A percentile compares a stretch with the other conserved stretches of the same genome.
phyloP scores from a whole-genome alignment of 495 filamentous ascomycete species.

The Lophiostoma macrostomum region DNA sequence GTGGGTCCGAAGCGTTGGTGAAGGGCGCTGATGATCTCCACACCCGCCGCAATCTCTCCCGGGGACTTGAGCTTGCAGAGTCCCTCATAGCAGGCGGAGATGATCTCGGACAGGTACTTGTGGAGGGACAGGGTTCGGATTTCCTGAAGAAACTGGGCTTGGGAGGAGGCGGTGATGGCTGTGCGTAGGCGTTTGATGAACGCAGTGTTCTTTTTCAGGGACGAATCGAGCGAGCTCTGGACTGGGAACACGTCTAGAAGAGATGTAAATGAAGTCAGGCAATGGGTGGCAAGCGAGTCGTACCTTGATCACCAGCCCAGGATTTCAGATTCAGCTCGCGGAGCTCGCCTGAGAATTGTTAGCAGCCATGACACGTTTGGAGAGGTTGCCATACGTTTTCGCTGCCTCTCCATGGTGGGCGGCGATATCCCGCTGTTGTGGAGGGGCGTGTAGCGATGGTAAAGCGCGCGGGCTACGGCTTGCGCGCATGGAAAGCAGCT shows the following conservation, averaged over 20 bases:
- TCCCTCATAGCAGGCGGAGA: constrained; percentile 96
- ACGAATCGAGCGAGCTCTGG: constrained; percentile 82
- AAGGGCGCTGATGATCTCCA: constrained; percentile 89
- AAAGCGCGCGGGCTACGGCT: constrained; percentile 18
- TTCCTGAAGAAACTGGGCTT: constrained; percentile 83
- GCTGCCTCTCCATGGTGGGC: constrained; percentile 70
- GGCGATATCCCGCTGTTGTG: constrained; percentile 22
- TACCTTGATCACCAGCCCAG: constrained; percentile 88
- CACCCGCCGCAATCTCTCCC: constrained; percentile 83
- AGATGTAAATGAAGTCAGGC: constrained; percentile 30
- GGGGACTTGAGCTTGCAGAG: constrained; percentile 86
- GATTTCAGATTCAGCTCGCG: constrained; percentile 79
- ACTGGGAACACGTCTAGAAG: constrained; percentile 73
- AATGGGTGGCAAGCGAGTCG: neutral
- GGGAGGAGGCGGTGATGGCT: constrained; percentile 72
- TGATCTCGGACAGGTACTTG: constrained; percentile 97
- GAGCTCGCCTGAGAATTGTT: constrained; percentile 66
- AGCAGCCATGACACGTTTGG: constrained; percentile 10
- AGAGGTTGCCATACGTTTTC: constrained; percentile 63
- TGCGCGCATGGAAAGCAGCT: constrained; percentile 28
- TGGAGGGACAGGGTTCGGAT: constrained; percentile 88
- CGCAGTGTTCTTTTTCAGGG: constrained; percentile 97
- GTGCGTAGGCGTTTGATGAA: constrained; percentile 97
- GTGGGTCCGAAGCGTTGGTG: constrained; percentile 91
- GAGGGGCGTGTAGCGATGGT: constrained; percentile 27